Percentiles rank a stretch among this genome's conserved stretches.
Evolutionary conservation across 228 moss, liverwort and hornwort species (phyloP).

Genomic region (Sphagnum magellanicum): DNA sequence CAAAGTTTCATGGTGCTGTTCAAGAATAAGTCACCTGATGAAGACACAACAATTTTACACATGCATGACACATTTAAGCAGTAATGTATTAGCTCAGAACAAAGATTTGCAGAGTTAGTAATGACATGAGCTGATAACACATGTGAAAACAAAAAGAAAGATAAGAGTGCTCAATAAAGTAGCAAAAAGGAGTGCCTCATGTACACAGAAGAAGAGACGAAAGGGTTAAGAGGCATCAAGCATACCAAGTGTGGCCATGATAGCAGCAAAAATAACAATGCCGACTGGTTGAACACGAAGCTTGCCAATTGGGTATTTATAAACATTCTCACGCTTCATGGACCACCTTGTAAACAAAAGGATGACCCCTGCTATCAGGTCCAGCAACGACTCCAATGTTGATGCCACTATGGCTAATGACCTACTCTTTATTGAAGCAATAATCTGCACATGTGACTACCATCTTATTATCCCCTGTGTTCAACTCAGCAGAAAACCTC

Average conservation of each 20-base stretch:
- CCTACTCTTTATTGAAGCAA: slow-evolving; percentile 64
- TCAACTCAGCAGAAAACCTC: too few species aligned
- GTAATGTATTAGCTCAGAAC: too few species aligned
- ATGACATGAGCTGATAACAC: too few species aligned
- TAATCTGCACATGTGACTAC: slow-evolving; percentile 27
- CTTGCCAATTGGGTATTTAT: slow-evolving; percentile 83
- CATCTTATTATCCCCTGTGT: background rate
- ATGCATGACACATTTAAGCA: too few species aligned
- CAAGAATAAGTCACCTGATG: too few species aligned
- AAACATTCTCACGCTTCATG: slow-evolving; percentile 58
- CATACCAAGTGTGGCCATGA: slow-evolving; percentile 83
- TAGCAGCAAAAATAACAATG: slow-evolving; percentile 80
- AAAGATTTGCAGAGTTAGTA: too few species aligned
- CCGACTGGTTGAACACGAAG: slow-evolving; percentile 91
- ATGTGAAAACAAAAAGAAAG: too few species aligned
- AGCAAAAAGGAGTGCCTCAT: too few species aligned
- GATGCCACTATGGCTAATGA: slow-evolving; percentile 85
- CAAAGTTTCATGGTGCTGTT: too few species aligned
- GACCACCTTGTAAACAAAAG: slow-evolving; percentile 66
- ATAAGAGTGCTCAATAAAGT: too few species aligned
- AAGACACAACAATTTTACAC: too few species aligned
- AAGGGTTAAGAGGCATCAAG: background rate
- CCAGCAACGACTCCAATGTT: slow-evolving; percentile 81
- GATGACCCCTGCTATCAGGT: slow-evolving; percentile 67
- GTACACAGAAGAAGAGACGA: too few species aligned